phyloP scores from a whole-genome alignment of 139 green algal genomes.

The Chlorella sp. region DNA sequence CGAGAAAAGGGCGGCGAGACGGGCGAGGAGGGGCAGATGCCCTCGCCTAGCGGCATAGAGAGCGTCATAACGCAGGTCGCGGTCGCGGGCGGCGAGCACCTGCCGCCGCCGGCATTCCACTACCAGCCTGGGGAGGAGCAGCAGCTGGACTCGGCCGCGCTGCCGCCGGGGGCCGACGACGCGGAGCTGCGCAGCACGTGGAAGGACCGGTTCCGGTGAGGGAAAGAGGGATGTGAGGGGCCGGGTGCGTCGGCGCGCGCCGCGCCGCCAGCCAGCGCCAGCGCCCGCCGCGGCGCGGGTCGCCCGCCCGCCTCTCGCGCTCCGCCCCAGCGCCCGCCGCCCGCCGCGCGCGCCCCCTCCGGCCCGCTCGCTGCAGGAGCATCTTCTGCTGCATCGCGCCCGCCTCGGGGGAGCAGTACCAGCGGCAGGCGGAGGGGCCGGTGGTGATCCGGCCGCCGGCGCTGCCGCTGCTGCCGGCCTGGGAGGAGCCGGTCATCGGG shows the following conservation, averaged over 20 bases:
- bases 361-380: constrained; percentile 18
- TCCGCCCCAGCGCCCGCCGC: background rate
- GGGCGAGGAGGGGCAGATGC: background rate
- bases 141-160: too few relatives aligned
- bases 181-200: constrained; percentile 25
- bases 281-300: background rate
- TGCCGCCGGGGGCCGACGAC: background rate
- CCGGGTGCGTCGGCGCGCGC: background rate
- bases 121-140: too few relatives aligned
- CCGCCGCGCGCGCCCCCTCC: background rate
- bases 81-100: constrained; percentile 4
- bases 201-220: constrained; percentile 37
- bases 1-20: background rate
- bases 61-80: constrained; percentile 33
- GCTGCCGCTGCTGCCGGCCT: constrained; percentile 22
- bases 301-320: background rate
- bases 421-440: constrained; percentile 42
- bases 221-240: background rate
- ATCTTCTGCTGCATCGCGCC: constrained; percentile 56
- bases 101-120: background rate
- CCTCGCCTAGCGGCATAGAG: background rate
- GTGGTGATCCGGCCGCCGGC: constrained; percentile 46
- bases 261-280: background rate
- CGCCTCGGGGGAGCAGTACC: constrained; percentile 38
- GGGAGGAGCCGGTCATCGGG: constrained; percentile 42